Evolutionary conservation across 2,329 filamentous ascomycete genomes (phyloP).

Genomic region (Penicillium aurantiogriseum): DNA sequence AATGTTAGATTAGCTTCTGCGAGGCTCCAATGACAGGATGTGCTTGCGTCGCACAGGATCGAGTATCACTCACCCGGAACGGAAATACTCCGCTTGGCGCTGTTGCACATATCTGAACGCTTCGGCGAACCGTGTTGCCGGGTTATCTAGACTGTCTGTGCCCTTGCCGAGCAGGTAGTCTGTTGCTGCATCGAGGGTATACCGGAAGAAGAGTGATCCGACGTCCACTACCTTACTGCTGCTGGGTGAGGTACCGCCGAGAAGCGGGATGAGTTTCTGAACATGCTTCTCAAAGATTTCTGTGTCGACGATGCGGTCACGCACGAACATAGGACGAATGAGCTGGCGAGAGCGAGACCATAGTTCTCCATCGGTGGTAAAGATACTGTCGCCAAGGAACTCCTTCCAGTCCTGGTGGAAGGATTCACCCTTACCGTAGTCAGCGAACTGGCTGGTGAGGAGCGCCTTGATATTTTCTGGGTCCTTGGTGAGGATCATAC

Average conservation of each 20-base stretch:
- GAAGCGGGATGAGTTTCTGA: constrained; percentile 66
- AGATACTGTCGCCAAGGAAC: constrained; percentile 83
- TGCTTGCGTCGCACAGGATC: not conserved
- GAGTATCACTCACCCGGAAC: constrained; percentile 53
- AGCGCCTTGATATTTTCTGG: constrained; percentile 90
- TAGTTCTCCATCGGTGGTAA: constrained; percentile 72
- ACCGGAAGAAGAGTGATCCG: constrained; percentile 75
- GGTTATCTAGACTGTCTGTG: constrained; percentile 61
- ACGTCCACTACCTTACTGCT: constrained; percentile 61
- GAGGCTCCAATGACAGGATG: not conserved
- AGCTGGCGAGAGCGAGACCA: constrained; percentile 85
- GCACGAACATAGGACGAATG: constrained; percentile 82
- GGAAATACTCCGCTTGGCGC: constrained; percentile 66
- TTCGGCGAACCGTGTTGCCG: constrained; percentile 70
- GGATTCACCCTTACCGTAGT: constrained; percentile 74
- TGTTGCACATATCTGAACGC: constrained; percentile 78
- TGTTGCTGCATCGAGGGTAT: constrained; percentile 79
- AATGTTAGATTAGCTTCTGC: constrained; percentile 10
- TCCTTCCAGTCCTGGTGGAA: constrained; percentile 75
- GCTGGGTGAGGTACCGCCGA: constrained; percentile 48
- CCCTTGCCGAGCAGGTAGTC: constrained; percentile 80
- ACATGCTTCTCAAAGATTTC: constrained; percentile 80
- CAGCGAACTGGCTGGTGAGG: constrained; percentile 78
- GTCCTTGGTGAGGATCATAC: constrained; percentile 74
- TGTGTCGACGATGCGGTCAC: constrained; percentile 79